Conservation (phyloP, 192 early-diverging fungal genomes). For the Rhizophagus sp. region DNA sequence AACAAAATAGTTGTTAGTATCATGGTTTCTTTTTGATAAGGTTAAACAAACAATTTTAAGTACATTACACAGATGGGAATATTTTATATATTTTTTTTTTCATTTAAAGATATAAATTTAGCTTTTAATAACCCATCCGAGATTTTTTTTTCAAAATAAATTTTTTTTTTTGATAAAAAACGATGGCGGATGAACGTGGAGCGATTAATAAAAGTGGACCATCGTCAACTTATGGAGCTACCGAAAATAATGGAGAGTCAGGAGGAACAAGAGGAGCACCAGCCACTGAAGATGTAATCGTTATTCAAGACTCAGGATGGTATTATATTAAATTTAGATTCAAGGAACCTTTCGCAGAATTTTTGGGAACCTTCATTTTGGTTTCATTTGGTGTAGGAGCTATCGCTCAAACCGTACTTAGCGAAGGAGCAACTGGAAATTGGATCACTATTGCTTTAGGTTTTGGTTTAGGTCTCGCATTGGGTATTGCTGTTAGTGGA, state of each 20-base stretch:
- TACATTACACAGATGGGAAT: background rate
- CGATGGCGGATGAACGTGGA: background rate
- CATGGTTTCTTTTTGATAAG: too few relatives aligned
- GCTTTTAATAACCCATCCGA: background rate
- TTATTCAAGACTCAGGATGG: background rate
- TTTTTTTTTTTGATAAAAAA: background rate
- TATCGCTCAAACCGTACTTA: conserved; percentile 49
- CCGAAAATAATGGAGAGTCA: background rate
- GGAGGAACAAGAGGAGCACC: too few relatives aligned
- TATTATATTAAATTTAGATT: conserved; percentile 16
- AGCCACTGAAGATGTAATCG: background rate
- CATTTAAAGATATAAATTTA: background rate
- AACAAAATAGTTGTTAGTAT: background rate
- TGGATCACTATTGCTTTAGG: conserved; percentile 61
- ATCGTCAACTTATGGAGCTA: background rate
- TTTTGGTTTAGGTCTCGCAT: conserved; percentile 65
- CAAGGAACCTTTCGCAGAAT: conserved; percentile 72
- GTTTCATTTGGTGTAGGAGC: conserved; percentile 68
- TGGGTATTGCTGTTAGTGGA: conserved; percentile 63
- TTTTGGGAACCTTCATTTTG: conserved; percentile 71
- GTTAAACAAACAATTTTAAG: background rate
- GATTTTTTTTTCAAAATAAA: background rate
- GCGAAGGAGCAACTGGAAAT: conserved; percentile 11
- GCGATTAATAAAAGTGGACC: background rate
- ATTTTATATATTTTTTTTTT: background rate